A percentile compares a stretch with the other conserved stretches of the same genome.
Conservation (phyloP, 768 basidiomycete genomes). For the Zangia roseola region DNA sequence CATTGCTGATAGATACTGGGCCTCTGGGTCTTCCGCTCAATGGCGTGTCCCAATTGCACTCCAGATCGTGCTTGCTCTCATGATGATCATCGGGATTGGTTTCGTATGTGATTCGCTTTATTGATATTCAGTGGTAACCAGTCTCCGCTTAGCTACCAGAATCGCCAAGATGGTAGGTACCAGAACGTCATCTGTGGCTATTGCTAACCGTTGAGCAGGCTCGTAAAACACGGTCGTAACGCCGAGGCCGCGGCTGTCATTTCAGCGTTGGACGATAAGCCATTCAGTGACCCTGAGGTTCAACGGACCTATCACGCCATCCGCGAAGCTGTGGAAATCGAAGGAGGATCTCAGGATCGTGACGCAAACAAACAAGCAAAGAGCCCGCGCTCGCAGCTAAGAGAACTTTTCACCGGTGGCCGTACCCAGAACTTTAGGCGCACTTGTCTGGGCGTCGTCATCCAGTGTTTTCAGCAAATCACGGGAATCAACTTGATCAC, state of each 20-base stretch:
- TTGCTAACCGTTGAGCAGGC: conserved; percentile 29
- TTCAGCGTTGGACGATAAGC: conserved; percentile 57
- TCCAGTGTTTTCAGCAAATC: conserved; percentile 70
- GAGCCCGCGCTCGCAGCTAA: conserved; percentile 32
- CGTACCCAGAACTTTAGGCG: conserved; percentile 61
- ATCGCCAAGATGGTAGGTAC: conserved; percentile 53
- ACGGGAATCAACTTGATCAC: conserved; percentile 68
- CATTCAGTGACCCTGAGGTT: conserved; percentile 44
- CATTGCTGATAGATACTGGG: conserved; percentile 44
- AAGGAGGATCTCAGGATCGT: conserved; percentile 22
- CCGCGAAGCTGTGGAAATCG: conserved; percentile 49
- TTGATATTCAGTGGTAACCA: neutral
- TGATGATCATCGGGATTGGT: conserved; percentile 46
- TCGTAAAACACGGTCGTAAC: conserved; percentile 52
- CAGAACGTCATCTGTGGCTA: neutral
- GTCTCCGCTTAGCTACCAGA: conserved; percentile 51
- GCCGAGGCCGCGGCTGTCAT: conserved; percentile 61
- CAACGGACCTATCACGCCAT: conserved; percentile 54
- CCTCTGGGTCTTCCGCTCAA: conserved; percentile 48
- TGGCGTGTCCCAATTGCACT: conserved; percentile 65
- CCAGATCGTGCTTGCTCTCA: conserved; percentile 54
- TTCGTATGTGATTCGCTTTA: conserved; percentile 39
- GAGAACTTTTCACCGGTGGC: conserved; percentile 56
- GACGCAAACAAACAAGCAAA: neutral
- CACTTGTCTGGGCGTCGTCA: conserved; percentile 51